These are phyloP conservation scores for Parmales sp. DNA, from an alignment of 108 stramenopile species.

Conservation along the genomic window DNA sequence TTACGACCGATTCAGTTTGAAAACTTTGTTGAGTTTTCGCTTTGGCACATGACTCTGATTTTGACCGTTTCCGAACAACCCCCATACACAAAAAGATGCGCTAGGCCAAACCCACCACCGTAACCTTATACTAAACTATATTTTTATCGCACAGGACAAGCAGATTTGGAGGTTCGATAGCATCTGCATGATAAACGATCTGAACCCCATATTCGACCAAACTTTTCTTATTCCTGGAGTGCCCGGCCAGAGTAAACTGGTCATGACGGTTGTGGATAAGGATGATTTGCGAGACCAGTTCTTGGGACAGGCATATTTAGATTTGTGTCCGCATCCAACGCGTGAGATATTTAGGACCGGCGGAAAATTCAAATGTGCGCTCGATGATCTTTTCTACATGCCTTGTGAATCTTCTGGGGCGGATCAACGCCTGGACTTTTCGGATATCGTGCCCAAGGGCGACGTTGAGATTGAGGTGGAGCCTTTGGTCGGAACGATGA, in stretches of 20 bases:
- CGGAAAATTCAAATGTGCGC: background rate
- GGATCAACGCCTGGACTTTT: background rate
- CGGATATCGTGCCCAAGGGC: background rate
- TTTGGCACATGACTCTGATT: too few species aligned
- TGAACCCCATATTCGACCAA: background rate
- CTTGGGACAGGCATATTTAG: background rate
- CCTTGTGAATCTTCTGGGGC: background rate
- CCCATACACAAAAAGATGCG: too few species aligned
- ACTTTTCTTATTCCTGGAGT: background rate
- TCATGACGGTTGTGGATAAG: background rate
- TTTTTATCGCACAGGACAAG: background rate
- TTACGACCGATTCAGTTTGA: too few species aligned
- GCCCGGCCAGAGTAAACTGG: background rate
- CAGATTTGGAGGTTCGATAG: slow-evolving; percentile 1
- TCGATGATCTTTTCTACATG: slow-evolving; percentile 7
- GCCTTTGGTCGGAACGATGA: slow-evolving; percentile 3
- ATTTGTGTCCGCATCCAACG: background rate
- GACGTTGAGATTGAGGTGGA: background rate
- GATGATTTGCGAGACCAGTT: background rate
- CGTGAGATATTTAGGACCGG: background rate
- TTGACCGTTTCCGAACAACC: too few species aligned
- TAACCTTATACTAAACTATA: background rate
- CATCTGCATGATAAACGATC: background rate
- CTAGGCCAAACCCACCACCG: too few species aligned
- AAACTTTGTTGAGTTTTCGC: too few species aligned